Evolutionary conservation across 2,329 filamentous ascomycete genomes (phyloP).

Genomic region (Passalora sequoiae): DNA sequence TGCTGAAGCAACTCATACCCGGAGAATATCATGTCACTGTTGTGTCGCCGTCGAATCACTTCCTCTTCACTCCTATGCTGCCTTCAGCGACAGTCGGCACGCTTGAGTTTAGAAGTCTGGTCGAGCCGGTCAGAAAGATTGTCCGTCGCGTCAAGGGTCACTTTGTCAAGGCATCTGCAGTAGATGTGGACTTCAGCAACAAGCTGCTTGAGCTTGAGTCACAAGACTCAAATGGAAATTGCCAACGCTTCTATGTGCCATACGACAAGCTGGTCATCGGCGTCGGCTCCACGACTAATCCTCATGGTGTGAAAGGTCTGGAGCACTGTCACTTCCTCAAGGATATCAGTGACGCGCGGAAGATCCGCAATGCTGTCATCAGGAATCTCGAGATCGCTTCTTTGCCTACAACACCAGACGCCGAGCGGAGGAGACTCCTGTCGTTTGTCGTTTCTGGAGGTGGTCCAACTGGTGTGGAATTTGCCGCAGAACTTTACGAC

Average conservation of each 20-base stretch:
- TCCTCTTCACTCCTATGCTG: slow-evolving; percentile 96
- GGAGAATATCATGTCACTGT: slow-evolving; percentile 95
- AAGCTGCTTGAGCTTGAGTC: slow-evolving; percentile 86
- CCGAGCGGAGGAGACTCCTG: slow-evolving; percentile 77
- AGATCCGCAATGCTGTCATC: slow-evolving; percentile 82
- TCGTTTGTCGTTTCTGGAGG: slow-evolving; percentile 96
- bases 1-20: slow-evolving; percentile 83
- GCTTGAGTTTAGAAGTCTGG: slow-evolving; percentile 79
- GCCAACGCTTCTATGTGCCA: slow-evolving; percentile 81
- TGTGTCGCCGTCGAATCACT: slow-evolving; percentile 91
- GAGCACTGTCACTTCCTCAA: slow-evolving; percentile 95
- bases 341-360: slow-evolving; percentile 84
- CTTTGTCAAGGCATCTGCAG: slow-evolving; percentile 80
- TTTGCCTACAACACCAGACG: slow-evolving; percentile 84
- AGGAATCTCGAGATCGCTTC: slow-evolving; percentile 86
- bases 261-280: slow-evolving; percentile 95
- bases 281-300: slow-evolving; percentile 87
- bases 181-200: slow-evolving; percentile 85
- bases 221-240: slow-evolving; percentile 63
- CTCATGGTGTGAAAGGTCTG: slow-evolving; percentile 90
- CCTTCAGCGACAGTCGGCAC: slow-evolving; percentile 96
- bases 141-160: slow-evolving; percentile 73
- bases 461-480: slow-evolving; percentile 94
- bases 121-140: slow-evolving; percentile 87
- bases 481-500: slow-evolving; percentile 92